phyloP scores from a whole-genome alignment of 371 early-diverging fungal species.

The Syncephalastrum monosporum region DNA sequence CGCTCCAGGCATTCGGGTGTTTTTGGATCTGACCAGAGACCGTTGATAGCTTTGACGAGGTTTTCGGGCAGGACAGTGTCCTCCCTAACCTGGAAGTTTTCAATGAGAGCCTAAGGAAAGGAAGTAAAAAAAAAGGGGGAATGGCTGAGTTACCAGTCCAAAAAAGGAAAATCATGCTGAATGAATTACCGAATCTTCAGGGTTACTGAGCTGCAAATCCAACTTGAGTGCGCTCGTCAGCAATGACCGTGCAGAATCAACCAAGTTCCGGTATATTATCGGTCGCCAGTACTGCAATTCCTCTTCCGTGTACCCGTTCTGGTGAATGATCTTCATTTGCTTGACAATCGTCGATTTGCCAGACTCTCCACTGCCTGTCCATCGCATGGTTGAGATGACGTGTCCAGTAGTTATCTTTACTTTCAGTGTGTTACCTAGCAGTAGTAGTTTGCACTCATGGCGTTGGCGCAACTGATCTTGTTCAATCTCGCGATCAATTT shows the following conservation, averaged over 20 bases:
- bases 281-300: constrained; percentile 70
- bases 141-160: neutral
- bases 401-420: neutral
- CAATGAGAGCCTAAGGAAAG: constrained; percentile 2
- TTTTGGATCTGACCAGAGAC: constrained; percentile 62
- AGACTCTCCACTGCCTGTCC: constrained; percentile 74
- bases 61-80: constrained; percentile 12
- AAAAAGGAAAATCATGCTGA: constrained; percentile 5
- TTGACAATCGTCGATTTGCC: constrained; percentile 86
- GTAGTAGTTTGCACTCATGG: constrained; percentile 63
- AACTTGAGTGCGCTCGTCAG: constrained; percentile 55
- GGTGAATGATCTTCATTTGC: constrained; percentile 88
- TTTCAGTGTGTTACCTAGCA: constrained; percentile 46
- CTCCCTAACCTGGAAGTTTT: constrained; percentile 11
- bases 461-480: constrained; percentile 50
- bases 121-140: neutral
- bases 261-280: constrained; percentile 71
- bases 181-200: neutral
- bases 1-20: constrained; percentile 53
- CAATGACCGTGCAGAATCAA: constrained; percentile 65
- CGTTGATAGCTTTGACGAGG: constrained; percentile 51
- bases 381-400: neutral
- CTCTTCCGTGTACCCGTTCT: constrained; percentile 72
- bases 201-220: constrained; percentile 36
- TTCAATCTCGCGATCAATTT: constrained; percentile 57